Evolutionary conservation across 495 filamentous ascomycete species (phyloP), one percentile per base, ranked within the genome.

Genomic region (Penicillium mononematosum): DNA sequence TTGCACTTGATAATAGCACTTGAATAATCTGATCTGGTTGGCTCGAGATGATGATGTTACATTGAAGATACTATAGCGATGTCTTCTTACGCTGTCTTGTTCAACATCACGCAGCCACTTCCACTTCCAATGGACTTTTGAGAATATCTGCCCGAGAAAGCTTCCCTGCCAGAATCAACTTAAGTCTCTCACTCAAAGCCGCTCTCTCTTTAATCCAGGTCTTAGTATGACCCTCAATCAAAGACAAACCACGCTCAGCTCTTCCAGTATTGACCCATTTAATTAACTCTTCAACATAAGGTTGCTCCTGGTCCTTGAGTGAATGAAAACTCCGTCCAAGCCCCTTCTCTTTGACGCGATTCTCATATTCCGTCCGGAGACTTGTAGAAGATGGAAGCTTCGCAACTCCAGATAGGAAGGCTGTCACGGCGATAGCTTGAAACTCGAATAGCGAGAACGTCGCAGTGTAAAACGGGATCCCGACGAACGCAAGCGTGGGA

Each of bases 401-500:
- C 0, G 77, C 80, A 36, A 74, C 68, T 0, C 80, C 82, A 4
- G 82, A 70, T 38, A 88, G 77, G 0, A 86, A 79, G 6, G 80
- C 78, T 9, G 84, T 75, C 1, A 82, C 71, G 1, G 77, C 81
- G 49, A 85, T 83, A 3, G 83, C 83, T 56, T 88, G 85, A 61
- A 84, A 85, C 58, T 88, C 85, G 49, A 86, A 87, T 8, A 86
- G 70, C 0, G 84, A 81, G 55, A 88, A 88, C 0, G 84, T 84
- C 0, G 83, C 82, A 0, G 80, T 81, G 45, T 84, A 78, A 63
- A 82, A 84, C 0, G 84, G 79, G 0, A 85, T 74, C 1, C 85
- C 85, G 8, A 88, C 70, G 59, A 88, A 87, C 0, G 76, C 76
- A 14, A 88, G 62, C 0, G 83, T 80, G 0, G 85, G 83, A 51